These are phyloP conservation scores for Pinus taeda DNA, from an alignment of 75 land plant genomes.

Conservation along the genomic window DNA sequence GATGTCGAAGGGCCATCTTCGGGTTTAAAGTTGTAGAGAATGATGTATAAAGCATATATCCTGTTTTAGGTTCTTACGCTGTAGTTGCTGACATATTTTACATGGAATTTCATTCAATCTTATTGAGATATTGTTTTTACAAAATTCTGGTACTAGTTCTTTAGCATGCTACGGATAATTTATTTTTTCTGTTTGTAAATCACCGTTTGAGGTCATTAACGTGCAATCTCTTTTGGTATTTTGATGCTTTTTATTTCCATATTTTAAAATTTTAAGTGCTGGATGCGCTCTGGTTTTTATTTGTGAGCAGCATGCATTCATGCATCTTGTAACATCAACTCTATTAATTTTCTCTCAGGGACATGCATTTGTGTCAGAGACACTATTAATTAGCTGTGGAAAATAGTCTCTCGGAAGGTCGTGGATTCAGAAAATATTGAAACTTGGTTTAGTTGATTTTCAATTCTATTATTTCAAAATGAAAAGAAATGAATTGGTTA, in stretches of 20 bases:
- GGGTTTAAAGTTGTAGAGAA: constrained; percentile 6
- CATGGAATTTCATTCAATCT: not conserved
- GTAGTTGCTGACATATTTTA: constrained; percentile 7
- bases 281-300: not conserved
- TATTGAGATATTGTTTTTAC: not conserved
- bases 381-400: too few species aligned
- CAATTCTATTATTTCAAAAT: not conserved
- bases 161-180: not conserved
- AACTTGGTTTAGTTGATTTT: not conserved
- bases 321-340: not conserved
- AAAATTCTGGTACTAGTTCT: not conserved
- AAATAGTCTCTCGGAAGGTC: not conserved
- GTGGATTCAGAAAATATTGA: not conserved
- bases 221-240: not conserved
- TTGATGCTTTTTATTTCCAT: not conserved
- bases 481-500: not conserved
- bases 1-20: not conserved
- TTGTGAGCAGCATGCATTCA: not conserved
- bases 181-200: not conserved
- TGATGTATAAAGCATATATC: constrained; percentile 12
- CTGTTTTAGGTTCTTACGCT: constrained; percentile 1
- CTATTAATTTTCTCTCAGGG: not conserved
- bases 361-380: not conserved
- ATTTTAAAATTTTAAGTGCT: not conserved
- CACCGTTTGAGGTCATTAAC: not conserved